These are phyloP conservation scores for Geoglossum glabrum DNA, from an alignment of 495 filamentous ascomycete genomes.

Conservation along the genomic window DNA sequence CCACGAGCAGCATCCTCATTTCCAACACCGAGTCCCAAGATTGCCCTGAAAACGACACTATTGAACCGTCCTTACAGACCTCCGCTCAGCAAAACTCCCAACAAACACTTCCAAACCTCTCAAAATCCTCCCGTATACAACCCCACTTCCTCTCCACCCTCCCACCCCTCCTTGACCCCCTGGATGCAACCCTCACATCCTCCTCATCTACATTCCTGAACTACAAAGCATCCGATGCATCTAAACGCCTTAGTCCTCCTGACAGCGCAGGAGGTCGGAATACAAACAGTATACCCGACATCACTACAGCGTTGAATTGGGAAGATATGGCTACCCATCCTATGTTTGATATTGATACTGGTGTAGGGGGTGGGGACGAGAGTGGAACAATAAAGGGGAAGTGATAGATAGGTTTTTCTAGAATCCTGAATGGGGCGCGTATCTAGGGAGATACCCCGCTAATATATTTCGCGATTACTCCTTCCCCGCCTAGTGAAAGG, in stretches of 20 bases:
- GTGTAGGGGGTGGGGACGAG: neutral
- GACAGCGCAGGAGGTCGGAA: neutral
- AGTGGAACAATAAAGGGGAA: neutral
- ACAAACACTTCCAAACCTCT: neutral
- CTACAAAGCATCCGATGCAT: neutral
- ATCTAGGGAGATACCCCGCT: too few species aligned
- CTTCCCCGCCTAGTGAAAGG: too few species aligned
- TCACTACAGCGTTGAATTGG: conserved; percentile 3
- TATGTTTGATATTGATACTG: conserved; percentile 7
- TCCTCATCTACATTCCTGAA: neutral
- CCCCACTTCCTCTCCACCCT: neutral
- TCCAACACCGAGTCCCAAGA: neutral
- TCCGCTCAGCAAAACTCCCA: neutral
- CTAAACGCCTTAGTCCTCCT: neutral
- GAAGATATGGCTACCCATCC: conserved; percentile 7
- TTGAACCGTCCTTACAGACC: neutral
- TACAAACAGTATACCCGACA: neutral
- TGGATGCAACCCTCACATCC: neutral
- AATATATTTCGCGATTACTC: too few species aligned
- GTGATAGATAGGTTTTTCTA: too few species aligned
- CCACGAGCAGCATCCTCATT: neutral
- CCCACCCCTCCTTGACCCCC: neutral
- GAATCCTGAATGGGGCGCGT: too few species aligned
- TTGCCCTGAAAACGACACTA: neutral
- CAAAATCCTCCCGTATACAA: neutral